phyloP scores from a whole-genome alignment of 83 land plant genomes.

The Picea engelmannii region DNA sequence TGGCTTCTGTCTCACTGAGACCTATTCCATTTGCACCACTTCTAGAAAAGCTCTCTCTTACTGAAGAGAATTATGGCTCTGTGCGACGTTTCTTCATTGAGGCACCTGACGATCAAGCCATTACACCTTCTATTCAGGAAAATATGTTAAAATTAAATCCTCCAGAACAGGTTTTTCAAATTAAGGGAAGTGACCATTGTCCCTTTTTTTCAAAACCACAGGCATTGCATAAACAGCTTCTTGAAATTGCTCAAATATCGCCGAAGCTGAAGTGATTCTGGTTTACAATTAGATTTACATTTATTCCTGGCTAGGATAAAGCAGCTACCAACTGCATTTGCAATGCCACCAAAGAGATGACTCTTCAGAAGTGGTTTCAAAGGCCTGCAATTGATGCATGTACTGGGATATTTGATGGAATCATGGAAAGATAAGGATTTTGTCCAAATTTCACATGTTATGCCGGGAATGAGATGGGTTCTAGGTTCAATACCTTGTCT shows the following conservation, averaged over 20 bases:
- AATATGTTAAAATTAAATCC: conserved; percentile 56
- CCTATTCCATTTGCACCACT: conserved; percentile 84
- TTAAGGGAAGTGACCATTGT: conserved; percentile 88
- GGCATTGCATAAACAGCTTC: conserved; percentile 63
- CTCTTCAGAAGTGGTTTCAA: neutral
- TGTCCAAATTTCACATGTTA: neutral
- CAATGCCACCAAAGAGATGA: neutral
- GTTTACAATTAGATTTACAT: neutral
- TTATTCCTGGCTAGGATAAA: neutral
- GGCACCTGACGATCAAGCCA: conserved; percentile 73
- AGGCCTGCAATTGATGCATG: neutral
- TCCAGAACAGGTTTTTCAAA: conserved; percentile 62
- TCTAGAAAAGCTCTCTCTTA: conserved; percentile 73
- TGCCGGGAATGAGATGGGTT: neutral
- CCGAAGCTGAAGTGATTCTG: neutral
- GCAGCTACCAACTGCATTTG: neutral
- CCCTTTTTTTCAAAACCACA: conserved; percentile 97
- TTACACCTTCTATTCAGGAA: conserved; percentile 57
- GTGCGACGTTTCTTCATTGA: conserved; percentile 69
- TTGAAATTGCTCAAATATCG: conserved; percentile 64
- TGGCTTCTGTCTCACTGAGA: conserved; percentile 86
- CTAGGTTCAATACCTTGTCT: conserved; percentile 2
- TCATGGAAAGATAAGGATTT: neutral
- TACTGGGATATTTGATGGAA: neutral
- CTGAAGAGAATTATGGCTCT: conserved; percentile 69